phyloP scores from a whole-genome alignment of 352 stramenopile genomes.

The Pythium guiyangense region DNA sequence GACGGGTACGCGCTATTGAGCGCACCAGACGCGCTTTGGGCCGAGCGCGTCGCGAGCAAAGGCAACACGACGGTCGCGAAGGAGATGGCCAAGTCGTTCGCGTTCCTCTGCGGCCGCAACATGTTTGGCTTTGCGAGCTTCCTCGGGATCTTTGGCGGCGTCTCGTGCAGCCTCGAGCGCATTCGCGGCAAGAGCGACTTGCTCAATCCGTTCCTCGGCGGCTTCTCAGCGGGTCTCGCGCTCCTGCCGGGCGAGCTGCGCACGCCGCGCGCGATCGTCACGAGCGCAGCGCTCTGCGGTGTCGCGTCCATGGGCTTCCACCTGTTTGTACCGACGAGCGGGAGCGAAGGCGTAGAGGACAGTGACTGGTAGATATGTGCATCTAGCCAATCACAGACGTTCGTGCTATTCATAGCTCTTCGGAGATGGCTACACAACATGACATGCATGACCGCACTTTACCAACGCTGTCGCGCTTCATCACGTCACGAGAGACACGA shows the following conservation, averaged over 20 bases:
- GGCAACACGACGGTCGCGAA: slow-evolving; percentile 16
- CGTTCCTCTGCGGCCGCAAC: slow-evolving; percentile 38
- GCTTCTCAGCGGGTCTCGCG: slow-evolving; percentile 51
- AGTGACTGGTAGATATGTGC: neutral
- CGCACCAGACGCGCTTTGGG: slow-evolving; percentile 32
- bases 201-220: slow-evolving; percentile 65
- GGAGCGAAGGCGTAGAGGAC: slow-evolving; percentile 13
- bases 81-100: slow-evolving; percentile 30
- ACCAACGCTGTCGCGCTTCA: neutral
- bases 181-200: slow-evolving; percentile 48
- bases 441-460: neutral
- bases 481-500: neutral
- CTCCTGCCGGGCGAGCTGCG: slow-evolving; percentile 44
- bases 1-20: slow-evolving; percentile 56
- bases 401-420: neutral
- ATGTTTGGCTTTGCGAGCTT: slow-evolving; percentile 69
- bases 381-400: neutral
- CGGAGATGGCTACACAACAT: too few species aligned
- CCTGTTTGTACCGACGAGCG: slow-evolving; percentile 41
- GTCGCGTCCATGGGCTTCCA: slow-evolving; percentile 53
- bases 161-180: slow-evolving; percentile 68
- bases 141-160: slow-evolving; percentile 63
- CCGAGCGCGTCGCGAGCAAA: slow-evolving; percentile 23
- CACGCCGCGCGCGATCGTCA: slow-evolving; percentile 33
- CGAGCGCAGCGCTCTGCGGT: slow-evolving; percentile 46